Percentiles rank a stretch among this genome's conserved stretches.
These are phyloP conservation scores for Porpolomopsis calyptriformis DNA, from an alignment of 768 basidiomycete genomes.

Conservation along the genomic window DNA sequence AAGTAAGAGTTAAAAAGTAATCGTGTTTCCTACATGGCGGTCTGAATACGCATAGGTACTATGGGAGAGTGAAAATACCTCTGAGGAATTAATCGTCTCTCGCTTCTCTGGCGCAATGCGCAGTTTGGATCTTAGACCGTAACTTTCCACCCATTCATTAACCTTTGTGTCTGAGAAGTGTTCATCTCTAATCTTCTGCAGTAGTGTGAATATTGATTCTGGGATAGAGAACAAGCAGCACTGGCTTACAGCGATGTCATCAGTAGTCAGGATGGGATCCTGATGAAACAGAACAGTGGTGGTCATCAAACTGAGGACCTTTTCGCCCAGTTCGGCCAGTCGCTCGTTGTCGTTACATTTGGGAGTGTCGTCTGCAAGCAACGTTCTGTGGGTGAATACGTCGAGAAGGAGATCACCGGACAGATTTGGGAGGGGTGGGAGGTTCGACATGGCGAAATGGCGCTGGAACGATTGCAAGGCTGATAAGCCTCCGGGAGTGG, in stretches of 20 bases:
- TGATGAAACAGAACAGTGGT: slow-evolving; percentile 39
- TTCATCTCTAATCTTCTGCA: slow-evolving; percentile 18
- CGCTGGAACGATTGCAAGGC: slow-evolving; percentile 6
- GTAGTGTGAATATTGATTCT: too few relatives aligned
- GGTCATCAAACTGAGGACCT: slow-evolving; percentile 41
- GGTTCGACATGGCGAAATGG: slow-evolving; percentile 14
- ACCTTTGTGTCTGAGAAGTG: slow-evolving; percentile 31
- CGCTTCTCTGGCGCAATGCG: slow-evolving; percentile 33
- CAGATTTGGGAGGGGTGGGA: slow-evolving; percentile 45
- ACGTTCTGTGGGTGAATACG: slow-evolving; percentile 41
- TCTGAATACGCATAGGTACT: slow-evolving; percentile 5
- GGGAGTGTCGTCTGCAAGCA: slow-evolving; percentile 18
- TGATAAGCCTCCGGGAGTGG: too few relatives aligned
- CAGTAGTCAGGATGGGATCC: slow-evolving; percentile 30
- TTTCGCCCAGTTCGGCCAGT: slow-evolving; percentile 46
- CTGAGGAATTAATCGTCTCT: slow-evolving; percentile 25
- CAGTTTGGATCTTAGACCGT: slow-evolving; percentile 43
- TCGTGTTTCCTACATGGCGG: slow-evolving; percentile 38
- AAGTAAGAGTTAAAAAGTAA: slow-evolving; percentile 51
- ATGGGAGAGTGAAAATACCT: slow-evolving; percentile 17
- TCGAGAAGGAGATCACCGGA: slow-evolving; percentile 47
- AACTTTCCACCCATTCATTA: slow-evolving; percentile 38
- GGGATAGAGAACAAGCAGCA: background rate
- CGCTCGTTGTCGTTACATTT: slow-evolving; percentile 48
- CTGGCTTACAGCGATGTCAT: slow-evolving; percentile 26